Evolutionary conservation across 2,329 filamentous ascomycete species (phyloP).

Genomic region (Lojkania enalia): DNA sequence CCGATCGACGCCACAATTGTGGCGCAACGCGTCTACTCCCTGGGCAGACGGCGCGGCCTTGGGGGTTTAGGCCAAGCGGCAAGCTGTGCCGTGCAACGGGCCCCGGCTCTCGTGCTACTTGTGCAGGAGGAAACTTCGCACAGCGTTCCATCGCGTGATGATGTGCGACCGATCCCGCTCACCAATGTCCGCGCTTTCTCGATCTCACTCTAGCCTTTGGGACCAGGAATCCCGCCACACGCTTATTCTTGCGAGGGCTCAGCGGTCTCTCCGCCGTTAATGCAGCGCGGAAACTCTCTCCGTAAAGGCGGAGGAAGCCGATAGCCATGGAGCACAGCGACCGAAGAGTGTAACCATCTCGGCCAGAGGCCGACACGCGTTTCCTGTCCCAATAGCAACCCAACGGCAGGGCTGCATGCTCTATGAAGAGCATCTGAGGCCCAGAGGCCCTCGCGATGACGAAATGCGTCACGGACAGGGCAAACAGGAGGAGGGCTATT

Average conservation of each 20-base stretch:
- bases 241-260: slow-evolving; percentile 31
- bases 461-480: slow-evolving; percentile 7
- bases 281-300: too few species aligned
- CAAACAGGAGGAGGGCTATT: slow-evolving; percentile 16
- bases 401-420: not conserved
- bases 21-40: too few species aligned
- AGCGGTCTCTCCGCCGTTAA: slow-evolving; percentile 22
- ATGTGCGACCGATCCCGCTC: slow-evolving; percentile 25
- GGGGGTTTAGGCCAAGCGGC: too few species aligned
- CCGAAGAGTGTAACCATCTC: not conserved
- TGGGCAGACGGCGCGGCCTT: too few species aligned
- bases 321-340: slow-evolving; percentile 12
- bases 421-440: not conserved
- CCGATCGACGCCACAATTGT: too few species aligned
- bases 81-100: too few species aligned
- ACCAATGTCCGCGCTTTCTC: slow-evolving; percentile 17
- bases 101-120: too few species aligned
- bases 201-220: slow-evolving; percentile 21
- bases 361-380: not conserved
- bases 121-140: slow-evolving; percentile 9
- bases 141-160: slow-evolving; percentile 33
- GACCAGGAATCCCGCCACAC: slow-evolving; percentile 33
- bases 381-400: too few species aligned
- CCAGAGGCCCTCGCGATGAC: not conserved
- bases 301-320: slow-evolving; percentile 17